A percentile compares a stretch with the other conserved stretches of the same genome.
These are phyloP conservation scores for Quercus tomentella DNA, from an alignment of 331 rosid species.

Conservation along the genomic window DNA sequence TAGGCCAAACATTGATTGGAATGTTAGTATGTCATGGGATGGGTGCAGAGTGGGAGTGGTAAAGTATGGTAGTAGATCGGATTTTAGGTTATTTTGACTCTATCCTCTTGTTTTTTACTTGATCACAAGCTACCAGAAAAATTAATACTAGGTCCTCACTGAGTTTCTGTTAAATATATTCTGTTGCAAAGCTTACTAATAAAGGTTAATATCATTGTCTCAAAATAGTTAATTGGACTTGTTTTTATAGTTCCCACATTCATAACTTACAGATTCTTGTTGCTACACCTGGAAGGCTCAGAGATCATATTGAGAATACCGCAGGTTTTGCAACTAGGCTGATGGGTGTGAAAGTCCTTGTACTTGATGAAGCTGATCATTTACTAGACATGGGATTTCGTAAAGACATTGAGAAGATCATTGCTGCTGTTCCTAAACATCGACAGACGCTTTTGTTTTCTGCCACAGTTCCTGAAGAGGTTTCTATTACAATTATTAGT, in stretches of 20 bases:
- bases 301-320: constrained; percentile 87
- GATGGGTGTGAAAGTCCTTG: constrained; percentile 91
- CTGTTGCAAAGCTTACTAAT: not conserved
- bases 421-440: constrained; percentile 87
- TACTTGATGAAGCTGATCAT: constrained; percentile 99
- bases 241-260: constrained; percentile 15
- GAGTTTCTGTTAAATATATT: not conserved
- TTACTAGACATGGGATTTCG: constrained; percentile 98
- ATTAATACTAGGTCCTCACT: not conserved
- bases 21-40: not conserved
- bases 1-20: constrained; percentile 4
- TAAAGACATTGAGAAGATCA: constrained; percentile 83
- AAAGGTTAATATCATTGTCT: not conserved
- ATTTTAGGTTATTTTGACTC: not conserved
- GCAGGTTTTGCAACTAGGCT: constrained; percentile 90
- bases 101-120: not conserved
- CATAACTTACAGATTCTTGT: constrained; percentile 77
- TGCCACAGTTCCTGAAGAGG: constrained; percentile 96
- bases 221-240: not conserved
- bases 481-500: constrained; percentile 8
- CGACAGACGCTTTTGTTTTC: constrained; percentile 91
- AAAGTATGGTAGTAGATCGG: not conserved
- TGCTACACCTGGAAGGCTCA: constrained; percentile 99
- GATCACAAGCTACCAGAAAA: not conserved
- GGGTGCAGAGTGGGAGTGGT: not conserved